phyloP scores from a whole-genome alignment of 1,284 basidiomycete genomes.

The Tylopilus microsporus region DNA sequence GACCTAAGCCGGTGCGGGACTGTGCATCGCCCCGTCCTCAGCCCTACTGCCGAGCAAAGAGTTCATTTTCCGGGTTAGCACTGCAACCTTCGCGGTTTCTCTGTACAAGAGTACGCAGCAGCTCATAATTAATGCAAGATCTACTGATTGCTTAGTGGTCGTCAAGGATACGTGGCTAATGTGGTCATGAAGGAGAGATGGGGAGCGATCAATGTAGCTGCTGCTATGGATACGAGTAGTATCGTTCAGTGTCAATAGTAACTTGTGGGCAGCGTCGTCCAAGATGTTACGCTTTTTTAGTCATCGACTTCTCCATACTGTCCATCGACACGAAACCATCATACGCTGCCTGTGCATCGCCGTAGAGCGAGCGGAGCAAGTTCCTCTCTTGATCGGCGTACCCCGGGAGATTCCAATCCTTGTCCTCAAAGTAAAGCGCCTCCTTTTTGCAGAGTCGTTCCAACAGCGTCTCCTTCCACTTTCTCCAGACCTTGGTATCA shows the following conservation, averaged over 20 bases:
- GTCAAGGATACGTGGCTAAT: no score
- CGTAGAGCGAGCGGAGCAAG: constrained; percentile 19
- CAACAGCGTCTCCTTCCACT: no score
- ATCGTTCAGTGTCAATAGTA: background rate
- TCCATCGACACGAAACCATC: background rate
- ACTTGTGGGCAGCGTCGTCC: background rate
- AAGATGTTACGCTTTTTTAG: background rate
- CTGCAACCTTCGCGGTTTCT: no score
- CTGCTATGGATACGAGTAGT: background rate
- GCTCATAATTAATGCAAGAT: background rate
- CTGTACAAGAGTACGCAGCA: no score
- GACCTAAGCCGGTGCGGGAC: no score
- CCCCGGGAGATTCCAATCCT: constrained; percentile 13
- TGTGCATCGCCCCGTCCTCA: no score
- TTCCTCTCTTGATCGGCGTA: constrained; percentile 7
- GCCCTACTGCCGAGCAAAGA: no score
- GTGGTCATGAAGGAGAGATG: background rate
- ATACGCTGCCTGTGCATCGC: constrained; percentile 19
- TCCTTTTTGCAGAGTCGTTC: background rate
- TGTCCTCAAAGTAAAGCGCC: constrained; percentile 12
- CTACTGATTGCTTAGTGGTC: no score
- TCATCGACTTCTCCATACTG: background rate
- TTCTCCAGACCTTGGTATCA: no score
- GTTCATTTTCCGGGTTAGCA: no score
- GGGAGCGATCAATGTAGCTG: no score